Evolutionary conservation across 306 rosid genomes (phyloP).

Genomic region (Dalbergia oliveri): DNA sequence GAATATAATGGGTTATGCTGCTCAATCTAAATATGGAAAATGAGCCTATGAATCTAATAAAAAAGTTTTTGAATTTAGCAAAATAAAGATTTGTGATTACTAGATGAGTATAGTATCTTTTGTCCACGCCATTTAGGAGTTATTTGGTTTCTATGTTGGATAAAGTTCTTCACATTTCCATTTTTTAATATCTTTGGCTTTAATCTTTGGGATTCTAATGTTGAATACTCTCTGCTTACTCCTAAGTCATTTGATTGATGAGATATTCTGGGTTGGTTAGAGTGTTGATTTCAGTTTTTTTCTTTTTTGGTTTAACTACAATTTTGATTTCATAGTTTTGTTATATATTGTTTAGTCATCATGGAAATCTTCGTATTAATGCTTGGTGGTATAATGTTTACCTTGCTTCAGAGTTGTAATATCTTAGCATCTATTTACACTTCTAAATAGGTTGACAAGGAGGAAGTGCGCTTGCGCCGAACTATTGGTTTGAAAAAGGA

Average conservation of each 20-base stretch:
- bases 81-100: constrained; percentile 19
- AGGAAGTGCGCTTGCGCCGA: constrained; percentile 96
- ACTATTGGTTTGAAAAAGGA: constrained; percentile 89
- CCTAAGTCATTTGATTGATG: constrained; percentile 31
- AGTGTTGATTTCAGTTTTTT: constrained; percentile 16
- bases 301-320: not conserved
- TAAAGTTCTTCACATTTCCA: constrained; percentile 8
- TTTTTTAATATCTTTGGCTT: constrained; percentile 9
- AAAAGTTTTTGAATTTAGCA: not conserved
- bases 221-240: not conserved
- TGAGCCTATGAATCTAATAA: constrained; percentile 1
- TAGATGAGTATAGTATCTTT: not conserved
- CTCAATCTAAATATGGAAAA: not conserved
- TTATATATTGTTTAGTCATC: constrained; percentile 38
- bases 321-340: not conserved
- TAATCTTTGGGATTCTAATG: constrained; percentile 15
- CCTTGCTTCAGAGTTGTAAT: not conserved
- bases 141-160: constrained; percentile 23
- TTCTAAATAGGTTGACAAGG: constrained; percentile 88
- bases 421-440: constrained; percentile 29
- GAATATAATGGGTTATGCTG: not conserved
- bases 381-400: constrained; percentile 13
- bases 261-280: not conserved
- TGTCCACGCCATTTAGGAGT: not conserved
- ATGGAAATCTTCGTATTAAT: not conserved